Conservation (phyloP, 352 stramenopile genomes). For the Phytopythium litorale region DNA sequence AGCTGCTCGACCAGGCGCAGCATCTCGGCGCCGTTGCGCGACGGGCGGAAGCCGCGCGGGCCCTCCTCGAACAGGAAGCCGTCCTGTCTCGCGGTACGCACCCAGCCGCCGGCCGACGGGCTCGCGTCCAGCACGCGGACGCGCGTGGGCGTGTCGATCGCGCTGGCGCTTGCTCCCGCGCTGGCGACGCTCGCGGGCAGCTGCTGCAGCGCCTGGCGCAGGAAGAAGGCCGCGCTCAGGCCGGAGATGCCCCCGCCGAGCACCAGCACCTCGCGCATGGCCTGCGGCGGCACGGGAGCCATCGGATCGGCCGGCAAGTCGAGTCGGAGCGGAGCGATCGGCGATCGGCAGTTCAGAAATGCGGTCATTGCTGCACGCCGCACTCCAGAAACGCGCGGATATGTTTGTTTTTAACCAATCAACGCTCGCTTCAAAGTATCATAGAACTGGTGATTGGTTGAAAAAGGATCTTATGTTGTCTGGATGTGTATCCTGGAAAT, state of each 20-base stretch:
- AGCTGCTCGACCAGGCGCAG: constrained; percentile 81
- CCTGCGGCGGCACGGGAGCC: constrained; percentile 1
- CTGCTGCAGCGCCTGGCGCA: constrained; percentile 47
- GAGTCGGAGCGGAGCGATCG: constrained; percentile 1
- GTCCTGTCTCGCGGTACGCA: constrained; percentile 52
- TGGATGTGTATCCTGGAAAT: too few relatives aligned
- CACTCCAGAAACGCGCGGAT: not conserved
- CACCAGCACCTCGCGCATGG: constrained; percentile 62
- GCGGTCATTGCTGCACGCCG: not conserved
- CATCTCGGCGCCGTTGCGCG: constrained; percentile 81
- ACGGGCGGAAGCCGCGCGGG: constrained; percentile 79
- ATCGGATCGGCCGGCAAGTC: not conserved
- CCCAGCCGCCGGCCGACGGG: constrained; percentile 54
- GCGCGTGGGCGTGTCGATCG: constrained; percentile 20
- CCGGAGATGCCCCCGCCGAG: constrained; percentile 81
- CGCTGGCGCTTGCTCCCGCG: not conserved
- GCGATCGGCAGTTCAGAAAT: constrained; percentile 5
- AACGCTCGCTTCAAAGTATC: too few relatives aligned
- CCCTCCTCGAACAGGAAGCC: constrained; percentile 83
- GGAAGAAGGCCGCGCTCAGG: constrained; percentile 70
- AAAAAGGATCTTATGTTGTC: too few relatives aligned
- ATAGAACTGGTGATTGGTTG: too few relatives aligned
- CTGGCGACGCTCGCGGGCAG: not conserved
- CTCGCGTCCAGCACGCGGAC: constrained; percentile 74
- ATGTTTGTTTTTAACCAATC: not conserved